Percentiles rank a stretch among this genome's conserved stretches.
Conservation (phyloP, 2,329 filamentous ascomycete genomes). For the Sporothrix globosa region DNA sequence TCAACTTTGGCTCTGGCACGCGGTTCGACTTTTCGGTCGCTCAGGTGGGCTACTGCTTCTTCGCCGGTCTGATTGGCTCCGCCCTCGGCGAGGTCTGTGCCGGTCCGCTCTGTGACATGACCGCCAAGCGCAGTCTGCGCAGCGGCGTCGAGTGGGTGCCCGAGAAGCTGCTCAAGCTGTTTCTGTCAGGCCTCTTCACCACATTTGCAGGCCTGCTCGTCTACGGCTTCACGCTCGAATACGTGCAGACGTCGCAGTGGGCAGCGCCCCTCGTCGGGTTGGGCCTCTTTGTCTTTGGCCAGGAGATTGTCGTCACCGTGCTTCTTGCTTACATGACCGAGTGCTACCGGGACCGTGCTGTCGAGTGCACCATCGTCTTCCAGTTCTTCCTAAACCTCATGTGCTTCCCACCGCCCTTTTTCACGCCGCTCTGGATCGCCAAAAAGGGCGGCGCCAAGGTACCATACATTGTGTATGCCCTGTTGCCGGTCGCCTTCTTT, state of each 20-base stretch:
- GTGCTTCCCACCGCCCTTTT: slow-evolving; percentile 35
- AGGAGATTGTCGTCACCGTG: slow-evolving; percentile 35
- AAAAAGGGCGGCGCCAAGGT: slow-evolving; percentile 30
- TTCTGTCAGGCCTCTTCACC: slow-evolving; percentile 28
- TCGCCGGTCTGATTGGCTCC: slow-evolving; percentile 35
- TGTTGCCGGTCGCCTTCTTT: slow-evolving; percentile 32
- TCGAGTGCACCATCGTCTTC: slow-evolving; percentile 36
- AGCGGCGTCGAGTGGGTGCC: slow-evolving; percentile 31
- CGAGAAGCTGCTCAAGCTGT: slow-evolving; percentile 34
- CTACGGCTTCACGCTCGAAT: slow-evolving; percentile 34
- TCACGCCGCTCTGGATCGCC: slow-evolving; percentile 35
- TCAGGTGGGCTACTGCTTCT: slow-evolving; percentile 35
- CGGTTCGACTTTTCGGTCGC: slow-evolving; percentile 30
- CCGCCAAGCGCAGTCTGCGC: slow-evolving; percentile 31
- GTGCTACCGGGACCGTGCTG: slow-evolving; percentile 34
- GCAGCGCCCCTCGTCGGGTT: slow-evolving; percentile 29
- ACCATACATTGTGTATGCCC: slow-evolving; percentile 34
- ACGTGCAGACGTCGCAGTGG: slow-evolving; percentile 28
- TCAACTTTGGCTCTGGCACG: slow-evolving; percentile 35
- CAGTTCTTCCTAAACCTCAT: slow-evolving; percentile 36
- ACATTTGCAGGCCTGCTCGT: slow-evolving; percentile 28
- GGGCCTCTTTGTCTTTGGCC: slow-evolving; percentile 31
- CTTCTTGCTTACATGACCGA: slow-evolving; percentile 36
- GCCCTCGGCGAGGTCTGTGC: slow-evolving; percentile 33
- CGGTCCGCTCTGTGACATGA: slow-evolving; percentile 34